These are phyloP conservation scores for Daldinia decipiens DNA, from an alignment of 495 filamentous ascomycete species.

Conservation along the genomic window DNA sequence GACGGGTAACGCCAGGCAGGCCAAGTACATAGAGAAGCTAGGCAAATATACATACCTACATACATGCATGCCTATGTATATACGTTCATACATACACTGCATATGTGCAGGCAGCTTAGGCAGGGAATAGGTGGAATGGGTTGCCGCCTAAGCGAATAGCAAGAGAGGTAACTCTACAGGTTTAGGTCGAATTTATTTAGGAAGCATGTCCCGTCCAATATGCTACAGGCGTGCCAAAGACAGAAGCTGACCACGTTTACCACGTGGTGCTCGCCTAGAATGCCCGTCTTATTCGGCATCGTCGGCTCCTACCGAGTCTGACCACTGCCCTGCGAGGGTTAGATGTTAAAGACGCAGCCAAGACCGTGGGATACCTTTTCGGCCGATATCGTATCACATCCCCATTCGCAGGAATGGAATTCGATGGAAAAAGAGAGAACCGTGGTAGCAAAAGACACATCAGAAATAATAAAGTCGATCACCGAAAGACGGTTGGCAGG, in stretches of 20 bases:
- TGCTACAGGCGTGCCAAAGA: conserved; percentile 26
- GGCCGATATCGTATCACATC: conserved; percentile 45
- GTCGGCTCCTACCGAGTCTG: conserved; percentile 46
- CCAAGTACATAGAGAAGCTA: background rate
- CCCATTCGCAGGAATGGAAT: conserved; percentile 32
- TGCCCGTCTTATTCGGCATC: conserved; percentile 34
- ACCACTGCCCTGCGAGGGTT: conserved; percentile 37
- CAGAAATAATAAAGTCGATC: conserved; percentile 29
- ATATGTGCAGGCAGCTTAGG: background rate
- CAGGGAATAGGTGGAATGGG: conserved; percentile 19
- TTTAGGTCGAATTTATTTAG: conserved; percentile 38
- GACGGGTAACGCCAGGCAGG: conserved; percentile 7
- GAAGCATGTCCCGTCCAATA: conserved; percentile 30
- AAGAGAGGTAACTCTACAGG: conserved; percentile 5
- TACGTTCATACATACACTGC: background rate
- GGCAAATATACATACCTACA: background rate
- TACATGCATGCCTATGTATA: background rate
- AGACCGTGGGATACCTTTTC: conserved; percentile 41
- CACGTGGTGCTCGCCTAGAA: conserved; percentile 44
- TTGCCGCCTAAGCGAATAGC: conserved; percentile 40
- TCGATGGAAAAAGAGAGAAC: conserved; percentile 40
- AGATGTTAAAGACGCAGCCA: conserved; percentile 42
- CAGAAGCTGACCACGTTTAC: conserved; percentile 44
- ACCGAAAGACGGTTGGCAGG: conserved; percentile 23
- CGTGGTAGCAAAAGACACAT: conserved; percentile 31